phyloP scores from a whole-genome alignment of 2,329 filamentous ascomycete genomes.

The Pseudogymnoascus sp. region DNA sequence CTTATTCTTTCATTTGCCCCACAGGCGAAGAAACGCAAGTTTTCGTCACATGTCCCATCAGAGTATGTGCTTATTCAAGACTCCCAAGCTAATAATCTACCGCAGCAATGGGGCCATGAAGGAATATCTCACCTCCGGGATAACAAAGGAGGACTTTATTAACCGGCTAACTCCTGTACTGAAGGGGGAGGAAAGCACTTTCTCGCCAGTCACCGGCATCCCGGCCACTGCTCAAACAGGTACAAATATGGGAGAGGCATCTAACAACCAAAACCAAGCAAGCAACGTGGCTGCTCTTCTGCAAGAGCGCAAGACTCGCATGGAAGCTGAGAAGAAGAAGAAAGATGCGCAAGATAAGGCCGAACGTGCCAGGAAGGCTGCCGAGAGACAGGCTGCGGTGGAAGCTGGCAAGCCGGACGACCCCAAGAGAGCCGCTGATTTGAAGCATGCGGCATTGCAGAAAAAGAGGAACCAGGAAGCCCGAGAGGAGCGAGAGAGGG shows the following conservation, averaged over 20 bases:
- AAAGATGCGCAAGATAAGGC: conserved; percentile 30
- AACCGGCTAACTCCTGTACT: conserved; percentile 42
- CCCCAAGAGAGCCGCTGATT: conserved; percentile 32
- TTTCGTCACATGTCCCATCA: background rate
- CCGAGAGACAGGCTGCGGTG: conserved; percentile 37
- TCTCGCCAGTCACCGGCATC: background rate
- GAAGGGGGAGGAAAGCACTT: background rate
- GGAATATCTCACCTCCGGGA: conserved; percentile 63
- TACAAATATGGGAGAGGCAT: background rate
- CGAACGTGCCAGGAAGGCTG: conserved; percentile 34
- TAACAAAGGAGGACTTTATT: conserved; percentile 58
- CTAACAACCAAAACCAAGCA: conserved; percentile 10
- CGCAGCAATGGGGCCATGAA: conserved; percentile 65
- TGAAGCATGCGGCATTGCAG: conserved; percentile 45
- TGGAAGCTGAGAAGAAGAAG: conserved; percentile 41
- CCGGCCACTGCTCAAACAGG: background rate
- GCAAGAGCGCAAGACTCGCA: conserved; percentile 41
- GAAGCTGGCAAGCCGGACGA: conserved; percentile 29
- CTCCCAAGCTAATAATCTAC: conserved; percentile 7
- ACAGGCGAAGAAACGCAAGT: background rate
- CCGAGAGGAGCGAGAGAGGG: conserved; percentile 59
- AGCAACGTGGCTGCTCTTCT: conserved; percentile 32
- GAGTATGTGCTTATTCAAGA: background rate
- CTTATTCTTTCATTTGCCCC: background rate
- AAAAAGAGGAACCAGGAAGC: conserved; percentile 57